Evolutionary conservation across 2,329 filamentous ascomycete genomes (phyloP), one percentile per base, ranked within the genome.

Genomic region (Corinectria fuckeliana): DNA sequence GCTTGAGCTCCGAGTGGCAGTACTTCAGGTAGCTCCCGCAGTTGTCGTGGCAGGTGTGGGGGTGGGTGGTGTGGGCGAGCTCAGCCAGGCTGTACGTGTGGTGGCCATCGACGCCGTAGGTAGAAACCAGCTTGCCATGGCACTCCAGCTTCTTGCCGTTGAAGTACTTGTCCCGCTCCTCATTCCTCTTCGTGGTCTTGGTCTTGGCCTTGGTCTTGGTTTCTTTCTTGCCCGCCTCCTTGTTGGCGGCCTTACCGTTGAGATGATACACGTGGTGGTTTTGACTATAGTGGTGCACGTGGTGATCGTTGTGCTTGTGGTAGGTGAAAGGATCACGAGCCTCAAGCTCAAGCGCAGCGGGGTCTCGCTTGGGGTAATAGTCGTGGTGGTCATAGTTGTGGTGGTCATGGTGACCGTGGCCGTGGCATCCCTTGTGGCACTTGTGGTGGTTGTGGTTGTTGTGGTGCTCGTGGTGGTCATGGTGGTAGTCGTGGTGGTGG

Each of bases 81-180:
- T 65, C 56, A 4, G 56, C 51, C 18, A 67, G 26, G 20, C 51
- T 18, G 21, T 41, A 47, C 21, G 58, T 23, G 25, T 59, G 39
- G 14, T 44, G 11, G 10, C 56, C 55, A 13, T 62, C 61, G 14
- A 55, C 16, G 7, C 45, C 62, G 26, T 58, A 67, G 10, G 53
- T 55, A 26, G 64, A 55, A 30, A 61, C 16, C n/a, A 48, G 4
- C 36, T 58, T 54, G 20, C 63, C 63, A 16, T 60, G 20, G 6
- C 64, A 67, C 21, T 63, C 32, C 5, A 39, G 36, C 18, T 42
- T 41, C 14, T 57, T 53, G 50, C 63, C 66, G 47, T 67, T 66
- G 55, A 67, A 68, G 52, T 58, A 62, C 44, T 65, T 65, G 44
- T 38, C 56, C 58, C 65, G 61, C 13, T 4, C 8, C 20, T 56